phyloP scores from a whole-genome alignment of 202 grass and related monocot species.

The Miscanthus sacchariflorus region DNA sequence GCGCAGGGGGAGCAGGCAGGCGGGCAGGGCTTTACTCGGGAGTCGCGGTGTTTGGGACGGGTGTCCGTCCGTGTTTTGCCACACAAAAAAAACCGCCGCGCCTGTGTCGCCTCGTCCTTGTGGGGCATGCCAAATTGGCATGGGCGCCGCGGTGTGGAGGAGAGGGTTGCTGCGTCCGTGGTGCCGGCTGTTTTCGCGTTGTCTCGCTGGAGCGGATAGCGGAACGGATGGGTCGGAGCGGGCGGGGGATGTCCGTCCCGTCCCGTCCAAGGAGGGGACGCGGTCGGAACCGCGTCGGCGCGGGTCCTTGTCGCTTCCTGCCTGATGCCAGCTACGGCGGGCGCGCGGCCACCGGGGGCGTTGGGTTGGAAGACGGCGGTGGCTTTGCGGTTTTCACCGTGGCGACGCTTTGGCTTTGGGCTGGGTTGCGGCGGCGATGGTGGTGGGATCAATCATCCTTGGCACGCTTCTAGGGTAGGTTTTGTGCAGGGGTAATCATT shows the following conservation, averaged over 20 bases:
- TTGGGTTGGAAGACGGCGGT: too few species aligned
- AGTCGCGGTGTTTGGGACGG: slow-evolving; percentile 11
- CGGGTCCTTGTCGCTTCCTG: slow-evolving; percentile 48
- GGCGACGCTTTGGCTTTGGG: not conserved
- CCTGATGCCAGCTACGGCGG: slow-evolving; percentile 9
- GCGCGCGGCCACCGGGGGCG: too few species aligned
- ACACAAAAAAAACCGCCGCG: slow-evolving; percentile 33
- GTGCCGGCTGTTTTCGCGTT: not conserved
- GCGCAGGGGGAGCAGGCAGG: not conserved
- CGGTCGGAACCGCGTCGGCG: slow-evolving; percentile 19
- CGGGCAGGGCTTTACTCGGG: not conserved
- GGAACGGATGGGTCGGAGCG: not conserved
- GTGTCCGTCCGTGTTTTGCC: not conserved
- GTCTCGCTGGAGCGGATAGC: not conserved
- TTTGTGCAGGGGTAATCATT: not conserved
- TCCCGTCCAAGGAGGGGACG: too few species aligned
- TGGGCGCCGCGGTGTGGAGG: not conserved
- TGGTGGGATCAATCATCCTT: slow-evolving; percentile 9
- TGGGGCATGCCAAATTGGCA: not conserved
- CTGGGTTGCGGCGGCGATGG: not conserved
- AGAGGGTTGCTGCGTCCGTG: too few species aligned
- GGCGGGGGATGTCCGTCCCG: too few species aligned
- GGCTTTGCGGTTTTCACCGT: slow-evolving; percentile 4
- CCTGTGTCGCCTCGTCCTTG: not conserved
- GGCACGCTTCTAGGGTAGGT: not conserved